phyloP scores from a whole-genome alignment of 305 asterid genomes.

The Solanum hybrid region DNA sequence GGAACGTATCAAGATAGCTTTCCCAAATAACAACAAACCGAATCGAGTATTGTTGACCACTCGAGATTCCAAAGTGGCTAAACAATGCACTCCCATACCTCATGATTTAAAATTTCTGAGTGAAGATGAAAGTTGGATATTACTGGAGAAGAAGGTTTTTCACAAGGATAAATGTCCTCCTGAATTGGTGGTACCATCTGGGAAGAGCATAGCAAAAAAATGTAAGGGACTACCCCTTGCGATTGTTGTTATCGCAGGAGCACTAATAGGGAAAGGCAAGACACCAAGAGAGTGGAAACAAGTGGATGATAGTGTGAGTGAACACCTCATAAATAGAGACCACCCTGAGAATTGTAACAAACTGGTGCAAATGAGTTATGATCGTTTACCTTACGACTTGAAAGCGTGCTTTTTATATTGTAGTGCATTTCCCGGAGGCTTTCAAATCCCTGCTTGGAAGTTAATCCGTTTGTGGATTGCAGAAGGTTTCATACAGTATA shows the following conservation, averaged over 20 bases:
- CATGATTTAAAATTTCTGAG: constrained; percentile 10
- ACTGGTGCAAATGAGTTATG: constrained; percentile 14
- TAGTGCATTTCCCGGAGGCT: constrained; percentile 18
- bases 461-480: constrained; percentile 21
- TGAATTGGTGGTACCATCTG: neutral
- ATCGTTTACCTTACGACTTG: constrained; percentile 13
- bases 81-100: neutral
- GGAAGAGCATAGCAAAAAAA: constrained; percentile 6
- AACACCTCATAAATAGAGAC: neutral
- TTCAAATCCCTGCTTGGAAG: constrained; percentile 15
- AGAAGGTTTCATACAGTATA: constrained; percentile 17
- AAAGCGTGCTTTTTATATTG: constrained; percentile 22
- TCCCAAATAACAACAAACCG: constrained; percentile 6
- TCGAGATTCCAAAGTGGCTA: constrained; percentile 5
- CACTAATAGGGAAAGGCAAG: constrained; percentile 8
- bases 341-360: neutral
- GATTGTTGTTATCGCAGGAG: constrained; percentile 24
- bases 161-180: neutral
- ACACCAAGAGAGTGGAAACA: constrained; percentile 14
- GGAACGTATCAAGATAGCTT: constrained; percentile 11
- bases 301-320: constrained; percentile 7
- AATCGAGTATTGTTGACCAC: constrained; percentile 19
- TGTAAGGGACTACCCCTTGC: constrained; percentile 21
- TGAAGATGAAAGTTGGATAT: constrained; percentile 1
- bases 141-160: constrained; percentile 13